A percentile compares a stretch with the other conserved stretches of the same genome.
phyloP scores from a whole-genome alignment of 1,284 basidiomycete genomes.

The Ustilago hordei region DNA sequence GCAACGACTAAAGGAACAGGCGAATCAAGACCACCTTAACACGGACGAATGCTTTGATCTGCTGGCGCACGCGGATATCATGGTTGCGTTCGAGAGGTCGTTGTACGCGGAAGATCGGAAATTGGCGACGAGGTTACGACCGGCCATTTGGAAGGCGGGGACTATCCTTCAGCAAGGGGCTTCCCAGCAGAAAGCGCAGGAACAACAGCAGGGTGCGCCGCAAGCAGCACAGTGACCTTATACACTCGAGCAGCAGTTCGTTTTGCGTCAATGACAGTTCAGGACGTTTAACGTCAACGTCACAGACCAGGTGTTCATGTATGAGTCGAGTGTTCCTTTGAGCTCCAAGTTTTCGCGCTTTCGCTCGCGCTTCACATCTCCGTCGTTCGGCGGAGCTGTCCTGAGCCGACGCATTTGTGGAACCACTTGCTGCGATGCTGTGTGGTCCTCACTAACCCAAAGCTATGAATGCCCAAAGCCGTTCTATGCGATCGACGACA shows the following conservation, averaged over 20 bases:
- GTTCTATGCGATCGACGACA: no score
- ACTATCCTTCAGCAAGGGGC: not conserved
- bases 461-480: no score
- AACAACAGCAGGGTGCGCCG: slow-evolving; percentile 1
- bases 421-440: no score
- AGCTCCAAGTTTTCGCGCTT: no score
- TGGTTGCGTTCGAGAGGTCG: slow-evolving; percentile 46
- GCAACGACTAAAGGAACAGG: slow-evolving; percentile 12
- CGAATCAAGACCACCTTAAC: slow-evolving; percentile 20
- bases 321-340: not conserved
- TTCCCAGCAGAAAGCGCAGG: slow-evolving; percentile 1
- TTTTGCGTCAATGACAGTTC: not conserved
- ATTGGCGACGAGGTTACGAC: slow-evolving; percentile 22
- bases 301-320: not conserved
- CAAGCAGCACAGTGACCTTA: not conserved
- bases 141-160: slow-evolving; percentile 30
- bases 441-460: no score
- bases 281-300: not conserved
- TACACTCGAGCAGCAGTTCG: not conserved
- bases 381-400: no score
- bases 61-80: slow-evolving; percentile 54
- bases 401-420: no score
- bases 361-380: no score
- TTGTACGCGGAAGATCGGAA: slow-evolving; percentile 26
- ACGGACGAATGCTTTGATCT: slow-evolving; percentile 53